These are phyloP conservation scores for Hapsidospora chrysogenum DNA, from an alignment of 495 filamentous ascomycete genomes.

Conservation along the genomic window DNA sequence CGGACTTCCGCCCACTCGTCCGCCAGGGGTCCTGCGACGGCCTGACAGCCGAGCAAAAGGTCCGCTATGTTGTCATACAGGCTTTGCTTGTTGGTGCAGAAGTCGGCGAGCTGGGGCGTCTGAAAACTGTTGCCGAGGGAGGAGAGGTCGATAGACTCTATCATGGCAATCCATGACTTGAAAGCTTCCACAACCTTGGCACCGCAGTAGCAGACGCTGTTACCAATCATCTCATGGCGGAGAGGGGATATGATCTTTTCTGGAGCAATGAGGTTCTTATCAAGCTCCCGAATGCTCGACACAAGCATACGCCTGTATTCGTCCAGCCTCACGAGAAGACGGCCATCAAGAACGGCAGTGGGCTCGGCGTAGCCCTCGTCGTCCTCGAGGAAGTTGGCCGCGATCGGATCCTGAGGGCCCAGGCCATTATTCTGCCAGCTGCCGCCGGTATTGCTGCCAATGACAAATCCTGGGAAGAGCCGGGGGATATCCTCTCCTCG, in stretches of 20 bases:
- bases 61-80: conserved; percentile 88
- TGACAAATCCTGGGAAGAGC: conserved; percentile 81
- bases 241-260: conserved; percentile 60
- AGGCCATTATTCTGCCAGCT: conserved; percentile 91
- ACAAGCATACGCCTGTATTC: conserved; percentile 67
- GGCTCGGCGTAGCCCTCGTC: conserved; percentile 67
- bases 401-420: conserved; percentile 44
- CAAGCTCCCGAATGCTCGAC: conserved; percentile 65
- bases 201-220: conserved; percentile 56
- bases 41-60: conserved; percentile 70
- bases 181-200: conserved; percentile 70
- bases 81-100: conserved; percentile 76
- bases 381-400: conserved; percentile 69
- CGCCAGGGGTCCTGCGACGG: conserved; percentile 69
- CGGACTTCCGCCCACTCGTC: conserved; percentile 91
- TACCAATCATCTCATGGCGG: conserved; percentile 55
- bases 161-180: conserved; percentile 68
- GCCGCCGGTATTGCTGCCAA: conserved; percentile 63
- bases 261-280: conserved; percentile 60
- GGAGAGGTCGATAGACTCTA: conserved; percentile 78
- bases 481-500: conserved; percentile 76
- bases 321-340: conserved; percentile 67
- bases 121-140: conserved; percentile 56
- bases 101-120: conserved; percentile 75
- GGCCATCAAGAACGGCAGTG: conserved; percentile 51